phyloP scores from a whole-genome alignment of 768 basidiomycete species.

The Mycena filopes region DNA sequence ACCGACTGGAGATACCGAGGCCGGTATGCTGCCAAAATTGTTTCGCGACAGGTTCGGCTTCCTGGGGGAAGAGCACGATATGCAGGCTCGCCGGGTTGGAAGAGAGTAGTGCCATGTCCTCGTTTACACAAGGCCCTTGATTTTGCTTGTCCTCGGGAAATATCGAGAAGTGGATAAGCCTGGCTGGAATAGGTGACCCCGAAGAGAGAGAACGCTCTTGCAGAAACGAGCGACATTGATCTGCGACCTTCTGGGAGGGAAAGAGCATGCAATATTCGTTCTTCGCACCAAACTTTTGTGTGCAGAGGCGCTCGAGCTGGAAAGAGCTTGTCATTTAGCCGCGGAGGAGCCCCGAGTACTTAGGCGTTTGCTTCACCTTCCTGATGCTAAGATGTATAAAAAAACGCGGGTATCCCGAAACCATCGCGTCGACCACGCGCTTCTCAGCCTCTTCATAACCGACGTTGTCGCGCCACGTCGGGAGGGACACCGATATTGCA shows the following conservation, averaged over 20 bases:
- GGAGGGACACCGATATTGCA: slow-evolving; percentile 84
- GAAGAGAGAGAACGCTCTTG: slow-evolving; percentile 56
- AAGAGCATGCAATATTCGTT: slow-evolving; percentile 85
- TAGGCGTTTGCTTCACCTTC: slow-evolving; percentile 61
- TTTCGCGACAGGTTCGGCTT: slow-evolving; percentile 74
- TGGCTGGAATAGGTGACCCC: slow-evolving; percentile 57
- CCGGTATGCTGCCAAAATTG: slow-evolving; percentile 98
- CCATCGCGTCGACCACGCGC: slow-evolving; percentile 82
- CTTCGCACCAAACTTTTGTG: slow-evolving; percentile 77
- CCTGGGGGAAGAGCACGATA: slow-evolving; percentile 80
- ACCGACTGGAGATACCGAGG: slow-evolving; percentile 86
- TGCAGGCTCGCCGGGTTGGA: slow-evolving; percentile 70
- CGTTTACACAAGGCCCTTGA: slow-evolving; percentile 38
- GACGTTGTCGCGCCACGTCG: slow-evolving; percentile 90
- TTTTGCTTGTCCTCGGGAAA: slow-evolving; percentile 63
- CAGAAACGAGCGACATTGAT: slow-evolving; percentile 81
- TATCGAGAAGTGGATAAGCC: slow-evolving; percentile 78
- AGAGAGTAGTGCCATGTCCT: slow-evolving; percentile 38
- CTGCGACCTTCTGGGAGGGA: slow-evolving; percentile 77
- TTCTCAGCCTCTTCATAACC: slow-evolving; percentile 92
- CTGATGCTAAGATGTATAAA: slow-evolving; percentile 89
- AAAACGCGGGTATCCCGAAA: slow-evolving; percentile 93
- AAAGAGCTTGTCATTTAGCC: neutral
- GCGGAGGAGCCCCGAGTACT: too few species aligned
- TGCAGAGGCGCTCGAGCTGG: slow-evolving; percentile 83